phyloP scores from a whole-genome alignment of 192 early-diverging fungal genomes.

The Umbelopsis vinacea region DNA sequence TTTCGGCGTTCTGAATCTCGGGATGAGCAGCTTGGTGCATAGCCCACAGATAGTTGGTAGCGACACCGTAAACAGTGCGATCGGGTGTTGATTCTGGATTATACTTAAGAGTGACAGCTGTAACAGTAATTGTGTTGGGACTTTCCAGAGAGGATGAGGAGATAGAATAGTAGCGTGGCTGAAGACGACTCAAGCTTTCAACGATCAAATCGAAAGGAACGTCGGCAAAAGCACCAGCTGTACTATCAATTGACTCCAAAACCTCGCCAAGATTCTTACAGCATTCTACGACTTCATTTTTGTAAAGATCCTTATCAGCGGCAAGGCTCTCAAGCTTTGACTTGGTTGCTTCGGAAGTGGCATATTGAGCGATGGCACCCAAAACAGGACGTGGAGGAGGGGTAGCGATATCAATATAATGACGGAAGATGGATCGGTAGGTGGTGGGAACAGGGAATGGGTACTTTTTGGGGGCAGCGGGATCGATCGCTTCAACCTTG shows the following conservation, averaged over 20 bases:
- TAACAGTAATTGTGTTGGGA: conserved; percentile 77
- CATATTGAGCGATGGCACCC: conserved; percentile 59
- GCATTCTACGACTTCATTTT: conserved; percentile 55
- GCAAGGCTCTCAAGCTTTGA: conserved; percentile 57
- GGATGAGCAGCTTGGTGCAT: conserved; percentile 52
- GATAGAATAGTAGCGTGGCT: conserved; percentile 94
- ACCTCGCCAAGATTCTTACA: conserved; percentile 75
- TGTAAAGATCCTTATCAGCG: conserved; percentile 69
- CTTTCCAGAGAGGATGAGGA: conserved; percentile 81
- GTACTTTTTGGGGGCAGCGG: conserved; percentile 70
- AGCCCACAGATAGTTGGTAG: conserved; percentile 85
- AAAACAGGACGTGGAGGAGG: conserved; percentile 70
- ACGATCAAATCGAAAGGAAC: conserved; percentile 84
- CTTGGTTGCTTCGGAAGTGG: conserved; percentile 55
- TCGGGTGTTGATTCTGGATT: conserved; percentile 52
- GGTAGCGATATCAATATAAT: conserved; percentile 88
- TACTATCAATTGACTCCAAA: conserved; percentile 63
- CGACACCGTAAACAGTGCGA: conserved; percentile 76
- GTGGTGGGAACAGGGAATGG: conserved; percentile 89
- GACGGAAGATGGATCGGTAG: conserved; percentile 80
- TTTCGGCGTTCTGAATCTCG: conserved; percentile 35
- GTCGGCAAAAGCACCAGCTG: conserved; percentile 39
- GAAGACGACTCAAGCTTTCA: conserved; percentile 80
- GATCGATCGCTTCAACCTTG: conserved; percentile 70
- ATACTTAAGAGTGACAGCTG: conserved; percentile 90